Evolutionary conservation across 345 rosid genomes (phyloP).

Genomic region (Conringia planisiliqua): DNA sequence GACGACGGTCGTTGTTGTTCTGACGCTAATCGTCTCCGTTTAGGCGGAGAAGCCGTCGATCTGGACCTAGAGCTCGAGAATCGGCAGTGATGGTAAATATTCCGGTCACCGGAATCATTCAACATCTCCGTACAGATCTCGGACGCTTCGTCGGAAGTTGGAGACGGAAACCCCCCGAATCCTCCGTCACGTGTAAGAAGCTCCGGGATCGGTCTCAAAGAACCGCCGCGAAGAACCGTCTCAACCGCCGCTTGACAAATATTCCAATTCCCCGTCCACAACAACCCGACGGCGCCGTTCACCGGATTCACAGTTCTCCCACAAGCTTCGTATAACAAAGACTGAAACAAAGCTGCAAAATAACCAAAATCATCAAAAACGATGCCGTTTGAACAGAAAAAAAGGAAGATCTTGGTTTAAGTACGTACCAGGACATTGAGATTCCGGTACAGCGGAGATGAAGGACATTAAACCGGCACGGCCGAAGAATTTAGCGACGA

Average conservation of each 20-base stretch:
- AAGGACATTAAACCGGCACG: slow-evolving; percentile 85
- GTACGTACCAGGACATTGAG: slow-evolving; percentile 54
- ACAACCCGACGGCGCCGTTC: slow-evolving; percentile 64
- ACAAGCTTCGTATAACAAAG: slow-evolving; percentile 62
- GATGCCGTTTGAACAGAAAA: background rate
- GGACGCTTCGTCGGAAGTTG: slow-evolving; percentile 56
- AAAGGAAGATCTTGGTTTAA: background rate
- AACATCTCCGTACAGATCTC: slow-evolving; percentile 60
- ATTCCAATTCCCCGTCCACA: slow-evolving; percentile 72
- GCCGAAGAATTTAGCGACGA: slow-evolving; percentile 89
- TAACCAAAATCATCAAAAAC: background rate
- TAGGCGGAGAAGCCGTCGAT: slow-evolving; percentile 54
- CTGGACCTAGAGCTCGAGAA: slow-evolving; percentile 73
- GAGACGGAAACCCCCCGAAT: slow-evolving; percentile 28
- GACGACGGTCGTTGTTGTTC: slow-evolving; percentile 35
- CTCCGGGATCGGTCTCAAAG: slow-evolving; percentile 44
- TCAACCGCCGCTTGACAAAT: slow-evolving; percentile 56
- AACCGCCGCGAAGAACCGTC: slow-evolving; percentile 60
- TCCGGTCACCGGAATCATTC: slow-evolving; percentile 35
- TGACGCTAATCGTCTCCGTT: slow-evolving; percentile 40
- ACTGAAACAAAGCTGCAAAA: slow-evolving; percentile 59
- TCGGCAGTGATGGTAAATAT: slow-evolving; percentile 42
- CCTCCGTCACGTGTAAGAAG: background rate
- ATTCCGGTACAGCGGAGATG: slow-evolving; percentile 60
- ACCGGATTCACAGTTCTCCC: slow-evolving; percentile 71